phyloP scores from a whole-genome alignment of 768 basidiomycete genomes.

The Mrakia frigida region DNA sequence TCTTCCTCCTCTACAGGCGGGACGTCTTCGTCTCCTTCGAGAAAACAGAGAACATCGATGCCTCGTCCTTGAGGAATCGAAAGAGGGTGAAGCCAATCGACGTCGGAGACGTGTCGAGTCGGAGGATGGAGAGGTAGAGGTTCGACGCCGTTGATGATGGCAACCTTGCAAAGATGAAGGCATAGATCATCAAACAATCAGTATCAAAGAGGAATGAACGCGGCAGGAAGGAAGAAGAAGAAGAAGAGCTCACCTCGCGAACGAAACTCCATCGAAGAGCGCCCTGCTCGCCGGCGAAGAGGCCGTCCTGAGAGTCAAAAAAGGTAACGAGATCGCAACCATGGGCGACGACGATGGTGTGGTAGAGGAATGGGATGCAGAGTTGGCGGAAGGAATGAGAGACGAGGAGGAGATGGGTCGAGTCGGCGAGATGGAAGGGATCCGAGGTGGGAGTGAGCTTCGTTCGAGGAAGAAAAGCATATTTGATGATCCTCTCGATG shows the following conservation, averaged over 20 bases:
- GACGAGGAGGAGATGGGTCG: slow-evolving; percentile 1
- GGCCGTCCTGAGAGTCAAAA: background rate
- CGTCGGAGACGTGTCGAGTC: too few species aligned
- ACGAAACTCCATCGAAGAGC: background rate
- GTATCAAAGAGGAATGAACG: background rate
- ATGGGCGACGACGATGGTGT: background rate
- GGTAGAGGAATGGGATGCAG: background rate
- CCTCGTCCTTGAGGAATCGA: too few species aligned
- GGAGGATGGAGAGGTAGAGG: too few species aligned
- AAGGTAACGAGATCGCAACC: background rate
- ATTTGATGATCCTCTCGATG: background rate
- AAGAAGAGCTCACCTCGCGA: background rate
- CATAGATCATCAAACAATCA: background rate
- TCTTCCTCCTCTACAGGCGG: too few species aligned
- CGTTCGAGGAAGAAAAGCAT: background rate
- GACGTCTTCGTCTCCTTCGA: too few species aligned
- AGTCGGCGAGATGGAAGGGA: background rate
- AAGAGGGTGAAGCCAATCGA: too few species aligned
- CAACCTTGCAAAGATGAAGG: background rate
- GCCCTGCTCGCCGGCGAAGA: background rate
- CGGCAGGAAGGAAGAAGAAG: background rate
- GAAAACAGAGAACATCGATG: too few species aligned
- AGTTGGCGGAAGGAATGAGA: background rate
- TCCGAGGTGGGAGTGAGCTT: background rate
- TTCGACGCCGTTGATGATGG: too few species aligned